A percentile compares a stretch with the other conserved stretches of the same genome.
Conservation (phyloP, 2,329 filamentous ascomycete genomes). For the Aquanectria penicillioides region DNA sequence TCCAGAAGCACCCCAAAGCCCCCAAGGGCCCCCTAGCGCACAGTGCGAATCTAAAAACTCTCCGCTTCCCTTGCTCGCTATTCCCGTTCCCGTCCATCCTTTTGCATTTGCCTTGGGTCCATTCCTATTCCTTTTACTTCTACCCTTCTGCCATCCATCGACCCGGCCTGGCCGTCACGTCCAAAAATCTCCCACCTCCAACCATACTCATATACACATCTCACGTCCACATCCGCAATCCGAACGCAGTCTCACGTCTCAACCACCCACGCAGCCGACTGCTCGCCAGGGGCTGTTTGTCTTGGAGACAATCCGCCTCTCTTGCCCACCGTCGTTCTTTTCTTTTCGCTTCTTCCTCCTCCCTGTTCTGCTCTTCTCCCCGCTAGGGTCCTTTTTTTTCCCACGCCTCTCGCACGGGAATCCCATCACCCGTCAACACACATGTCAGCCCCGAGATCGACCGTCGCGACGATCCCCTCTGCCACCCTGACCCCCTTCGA, state of each 20-base stretch:
- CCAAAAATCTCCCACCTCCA: slow-evolving; percentile 43
- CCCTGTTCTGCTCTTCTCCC: slow-evolving; percentile 19
- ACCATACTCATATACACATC: slow-evolving; percentile 30
- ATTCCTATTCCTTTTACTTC: slow-evolving; percentile 37
- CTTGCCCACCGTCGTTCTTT: background rate
- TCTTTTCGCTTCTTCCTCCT: background rate
- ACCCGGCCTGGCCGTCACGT: slow-evolving; percentile 35
- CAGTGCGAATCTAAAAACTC: slow-evolving; percentile 32
- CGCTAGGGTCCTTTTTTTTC: too few relatives aligned
- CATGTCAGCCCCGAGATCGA: slow-evolving; percentile 37
- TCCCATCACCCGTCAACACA: slow-evolving; percentile 33
- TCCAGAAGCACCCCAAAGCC: slow-evolving; percentile 22
- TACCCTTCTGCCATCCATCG: too few relatives aligned
- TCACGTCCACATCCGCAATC: slow-evolving; percentile 33
- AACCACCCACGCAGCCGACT: slow-evolving; percentile 21
- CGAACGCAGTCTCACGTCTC: too few relatives aligned
- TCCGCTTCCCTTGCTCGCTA: slow-evolving; percentile 25
- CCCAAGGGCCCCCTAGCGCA: slow-evolving; percentile 28
- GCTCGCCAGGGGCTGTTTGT: slow-evolving; percentile 21
- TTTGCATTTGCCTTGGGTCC: slow-evolving; percentile 34
- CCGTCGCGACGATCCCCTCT: slow-evolving; percentile 35
- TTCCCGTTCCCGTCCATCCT: slow-evolving; percentile 43
- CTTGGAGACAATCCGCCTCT: slow-evolving; percentile 5
- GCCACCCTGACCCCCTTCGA: slow-evolving; percentile 24
- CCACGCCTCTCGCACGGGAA: slow-evolving; percentile 22